Evolutionary conservation across 2,329 filamentous ascomycete genomes (phyloP), one percentile per base, ranked within the genome.

Genomic region (Coleophoma crateriformis): DNA sequence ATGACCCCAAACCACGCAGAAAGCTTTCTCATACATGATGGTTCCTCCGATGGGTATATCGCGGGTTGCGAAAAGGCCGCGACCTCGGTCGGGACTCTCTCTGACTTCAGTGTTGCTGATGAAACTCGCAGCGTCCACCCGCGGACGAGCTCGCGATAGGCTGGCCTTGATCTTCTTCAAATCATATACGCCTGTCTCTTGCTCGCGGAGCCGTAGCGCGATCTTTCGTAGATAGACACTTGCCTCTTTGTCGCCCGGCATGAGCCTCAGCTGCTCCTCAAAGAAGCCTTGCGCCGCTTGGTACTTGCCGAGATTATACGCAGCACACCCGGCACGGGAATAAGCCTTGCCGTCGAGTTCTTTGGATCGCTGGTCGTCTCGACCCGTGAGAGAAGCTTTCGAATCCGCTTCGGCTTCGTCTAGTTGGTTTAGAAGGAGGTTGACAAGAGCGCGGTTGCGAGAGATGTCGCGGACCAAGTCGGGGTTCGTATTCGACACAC

Each of bases 1-100:
- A n/a, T 67, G 53, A 1, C 62, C 57, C 61, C 44, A 54, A 7
- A 51, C 48, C 13, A 54, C 48, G 22, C 50, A 53, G 54, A 81
- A 79, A 0, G 78, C 75, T 53, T 81, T 82, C 52, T 82, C 78
- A 43, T 75, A 80, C 6, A 82, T 56, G 1, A 82, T 59, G 1
- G 80, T 63, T 3, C 79, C 73, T 0, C 78, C 78, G 0, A 72
- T 67, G 17, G 66, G 63, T 1, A 82, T 72, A 0, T 65, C 54
- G 13, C 64, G 60, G 1, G 70, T 77, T 0, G 73, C 74, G 54
- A 80, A 81, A 0, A 81, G 61, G 0, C 78, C 78, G 3, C 69
- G 68, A 3, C 76, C 77, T 17, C 68, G 67, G 6, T 65, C 70
- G 2, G 62, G 59, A 1, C 72, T 71, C 4, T 61, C 46, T 32